Conservation (phyloP, 257 asterid genomes). For the Solanum appendiculatum region DNA sequence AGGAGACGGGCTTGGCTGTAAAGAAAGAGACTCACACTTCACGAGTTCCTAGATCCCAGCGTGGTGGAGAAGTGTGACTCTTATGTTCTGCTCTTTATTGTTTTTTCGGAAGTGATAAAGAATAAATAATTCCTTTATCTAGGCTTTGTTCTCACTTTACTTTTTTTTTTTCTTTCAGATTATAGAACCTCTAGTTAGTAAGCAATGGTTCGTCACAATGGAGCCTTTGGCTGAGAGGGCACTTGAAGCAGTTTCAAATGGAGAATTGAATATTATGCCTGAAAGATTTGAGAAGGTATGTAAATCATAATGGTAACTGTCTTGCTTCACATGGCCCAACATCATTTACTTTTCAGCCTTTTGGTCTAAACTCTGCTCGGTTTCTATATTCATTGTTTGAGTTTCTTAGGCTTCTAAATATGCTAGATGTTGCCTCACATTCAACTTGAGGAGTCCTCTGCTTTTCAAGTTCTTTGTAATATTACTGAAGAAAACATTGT, state of each 20-base stretch:
- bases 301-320: not conserved
- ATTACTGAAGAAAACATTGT: not conserved
- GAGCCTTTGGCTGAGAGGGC: slow-evolving; percentile 97
- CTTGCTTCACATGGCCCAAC: slow-evolving; percentile 5
- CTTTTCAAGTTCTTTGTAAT: not conserved
- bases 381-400: not conserved
- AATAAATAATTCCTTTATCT: slow-evolving; percentile 7
- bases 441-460: not conserved
- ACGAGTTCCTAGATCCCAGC: slow-evolving; percentile 97
- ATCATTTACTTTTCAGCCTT: not conserved
- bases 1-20: slow-evolving; percentile 85
- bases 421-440: not conserved
- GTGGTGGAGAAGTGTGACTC: slow-evolving; percentile 91
- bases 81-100: not conserved
- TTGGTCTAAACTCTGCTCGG: not conserved
- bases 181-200: slow-evolving; percentile 93
- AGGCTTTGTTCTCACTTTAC: slow-evolving; percentile 10
- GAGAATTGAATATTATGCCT: slow-evolving; percentile 82
- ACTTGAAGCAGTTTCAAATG: slow-evolving; percentile 74
- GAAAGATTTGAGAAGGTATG: slow-evolving; percentile 93
- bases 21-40: slow-evolving; percentile 77
- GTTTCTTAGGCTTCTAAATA: not conserved
- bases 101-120: slow-evolving; percentile 3
- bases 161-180: slow-evolving; percentile 36
- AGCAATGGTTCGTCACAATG: slow-evolving; percentile 98